Evolutionary conservation across 2,329 filamentous ascomycete species (phyloP), one percentile per base, ranked within the genome.

Genomic region (Verticillium albo-atrum): DNA sequence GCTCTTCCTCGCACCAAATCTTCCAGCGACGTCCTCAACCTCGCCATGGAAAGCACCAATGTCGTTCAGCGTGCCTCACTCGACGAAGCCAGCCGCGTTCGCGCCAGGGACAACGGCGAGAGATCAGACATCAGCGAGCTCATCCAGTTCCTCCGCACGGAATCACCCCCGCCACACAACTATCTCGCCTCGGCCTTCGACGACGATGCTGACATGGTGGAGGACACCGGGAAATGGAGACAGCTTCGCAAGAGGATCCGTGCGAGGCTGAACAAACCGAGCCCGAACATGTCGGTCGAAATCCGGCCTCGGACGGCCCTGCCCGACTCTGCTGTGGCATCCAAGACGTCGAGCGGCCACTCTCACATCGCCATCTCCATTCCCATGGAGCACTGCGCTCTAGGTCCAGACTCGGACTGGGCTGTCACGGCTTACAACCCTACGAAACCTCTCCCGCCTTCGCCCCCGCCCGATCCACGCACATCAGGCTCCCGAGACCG

Each of bases 291-390:
- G 69, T 27, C 61, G 70, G 12, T 55, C 56, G 23, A 63, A 25
- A 68, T 80, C 61, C 61, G 56, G 9, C 57, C 59, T 25, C 32
- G 42, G n/a, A 59, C 55, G 30, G 70, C 67, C 57, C 74, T 86
- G 3, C 83, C 83, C 9, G 83, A 87, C 66, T 80, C 79, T 26
- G 82, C 83, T 14, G 75, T 87, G 15, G 79, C 81, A 4, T 80
- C 82, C 7, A 80, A 72, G 35, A 86, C 83, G 0, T 80, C 70
- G 6, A 78, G 74, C 3, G 84, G 84, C 1, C 75, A 83, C 66
- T 76, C 81, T 4, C 81, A 87, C 64, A 86, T 87, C 63, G 82
- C 83, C 60, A 87, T 87, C 56, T 85, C 83, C 0, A 85, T 87
- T 52, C 84, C 84, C 1, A 61, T 80, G 14, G 77, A 83, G 63